Percentiles rank a stretch among this genome's conserved stretches.
phyloP scores from a whole-genome alignment of 2,329 filamentous ascomycete species.

The Neopestalotiopsis sp. region DNA sequence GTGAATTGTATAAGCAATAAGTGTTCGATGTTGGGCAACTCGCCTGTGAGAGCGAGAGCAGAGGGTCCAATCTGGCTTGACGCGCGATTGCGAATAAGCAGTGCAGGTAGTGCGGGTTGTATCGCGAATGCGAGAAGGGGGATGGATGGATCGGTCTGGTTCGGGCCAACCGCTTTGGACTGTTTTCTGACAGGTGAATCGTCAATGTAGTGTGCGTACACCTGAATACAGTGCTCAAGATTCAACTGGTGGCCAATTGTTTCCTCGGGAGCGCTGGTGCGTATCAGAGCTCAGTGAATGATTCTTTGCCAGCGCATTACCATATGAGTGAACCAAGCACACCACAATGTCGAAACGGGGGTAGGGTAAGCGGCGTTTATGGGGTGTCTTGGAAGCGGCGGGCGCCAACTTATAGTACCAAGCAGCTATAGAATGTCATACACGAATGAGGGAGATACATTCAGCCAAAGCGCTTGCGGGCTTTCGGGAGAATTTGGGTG shows the following conservation, averaged over 20 bases:
- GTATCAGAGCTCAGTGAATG: neutral
- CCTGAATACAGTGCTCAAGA: constrained; percentile 4
- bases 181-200: constrained; percentile 5
- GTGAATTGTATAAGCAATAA: neutral
- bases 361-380: neutral
- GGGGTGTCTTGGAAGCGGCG: constrained; percentile 30
- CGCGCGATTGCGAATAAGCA: constrained; percentile 17
- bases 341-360: constrained; percentile 21
- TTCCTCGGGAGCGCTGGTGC: too few species aligned
- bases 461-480: constrained; percentile 14
- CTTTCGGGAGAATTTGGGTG: constrained; percentile 16
- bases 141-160: neutral
- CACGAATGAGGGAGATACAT: constrained; percentile 8
- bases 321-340: constrained; percentile 20
- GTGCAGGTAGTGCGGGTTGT: neutral
- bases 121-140: constrained; percentile 12
- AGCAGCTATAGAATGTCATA: constrained; percentile 20
- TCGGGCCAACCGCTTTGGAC: constrained; percentile 3
- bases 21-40: neutral
- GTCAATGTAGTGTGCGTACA: neutral
- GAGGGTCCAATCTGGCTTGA: neutral
- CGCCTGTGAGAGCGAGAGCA: neutral
- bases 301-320: neutral
- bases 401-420: constrained; percentile 30
- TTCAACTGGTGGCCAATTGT: neutral